Evolutionary conservation across 2,329 filamentous ascomycete genomes (phyloP).

Genomic region (Pochonia chlamydosporia): DNA sequence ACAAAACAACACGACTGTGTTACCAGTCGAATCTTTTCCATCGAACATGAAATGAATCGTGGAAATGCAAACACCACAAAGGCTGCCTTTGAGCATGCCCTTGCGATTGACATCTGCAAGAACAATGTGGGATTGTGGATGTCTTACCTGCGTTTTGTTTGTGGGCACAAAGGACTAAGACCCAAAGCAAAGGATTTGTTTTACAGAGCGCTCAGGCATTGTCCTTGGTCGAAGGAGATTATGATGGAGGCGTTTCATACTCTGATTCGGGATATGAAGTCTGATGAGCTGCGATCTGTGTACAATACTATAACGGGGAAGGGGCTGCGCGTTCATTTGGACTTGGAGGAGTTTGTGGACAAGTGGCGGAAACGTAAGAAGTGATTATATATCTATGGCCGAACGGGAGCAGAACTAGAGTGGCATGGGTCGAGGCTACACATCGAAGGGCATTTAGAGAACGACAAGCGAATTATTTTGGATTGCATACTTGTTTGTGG

Average conservation of each 20-base stretch:
- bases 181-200: conserved; percentile 41
- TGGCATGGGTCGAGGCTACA: no score
- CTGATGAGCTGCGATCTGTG: conserved; percentile 42
- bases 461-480: no score
- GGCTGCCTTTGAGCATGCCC: conserved; percentile 46
- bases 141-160: conserved; percentile 43
- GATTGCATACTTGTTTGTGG: not conserved
- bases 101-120: conserved; percentile 33
- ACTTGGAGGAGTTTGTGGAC: conserved; percentile 43
- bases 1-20: conserved; percentile 32
- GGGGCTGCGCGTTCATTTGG: conserved; percentile 44
- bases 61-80: conserved; percentile 45
- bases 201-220: conserved; percentile 40
- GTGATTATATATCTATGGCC: not conserved
- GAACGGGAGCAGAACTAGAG: not conserved
- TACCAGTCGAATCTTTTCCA: conserved; percentile 41
- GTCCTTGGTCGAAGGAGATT: conserved; percentile 43
- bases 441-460: no score
- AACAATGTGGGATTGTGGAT: conserved; percentile 42
- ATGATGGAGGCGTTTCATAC: conserved; percentile 46
- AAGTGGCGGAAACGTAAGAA: conserved; percentile 19
- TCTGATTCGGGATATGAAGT: conserved; percentile 37
- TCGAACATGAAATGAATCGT: conserved; percentile 42
- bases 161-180: conserved; percentile 29
- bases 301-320: conserved; percentile 42